Evolutionary conservation across 306 rosid genomes (phyloP), one percentile per base, ranked within the genome.

Genomic region (Prunus mira): DNA sequence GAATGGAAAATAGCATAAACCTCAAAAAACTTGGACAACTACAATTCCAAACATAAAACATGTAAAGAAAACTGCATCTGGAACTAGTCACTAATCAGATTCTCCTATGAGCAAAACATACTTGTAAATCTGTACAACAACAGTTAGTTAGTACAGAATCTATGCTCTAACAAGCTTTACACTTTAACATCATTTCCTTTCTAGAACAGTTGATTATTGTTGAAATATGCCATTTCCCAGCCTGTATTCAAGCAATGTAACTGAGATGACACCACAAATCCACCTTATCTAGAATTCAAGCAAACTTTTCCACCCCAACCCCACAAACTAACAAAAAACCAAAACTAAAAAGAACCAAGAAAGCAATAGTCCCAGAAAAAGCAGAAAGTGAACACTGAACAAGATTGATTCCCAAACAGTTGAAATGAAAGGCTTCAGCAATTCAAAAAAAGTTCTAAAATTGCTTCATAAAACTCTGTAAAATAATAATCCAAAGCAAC

Each of bases 1-100:
- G 89, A 91, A 85, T 75, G 79, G 74, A 82, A 76, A 24, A 64
- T 24, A 69, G 4, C 14, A 24, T 41, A 64, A 70, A 74, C 72
- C 72, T 60, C 55, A 19, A 47, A 34, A 65, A 71, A 51, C 46
- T 43, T 63, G 68, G 41, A 30, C 34, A 73, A 46, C 50, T 46
- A 20, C 45, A 27, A 73, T 67, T 64, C 51, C 43, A 47, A 60
- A 46, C 30, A 19, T 38, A 41, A 22, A 65, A 54, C 54, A 0
- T 0, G 65, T 27, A 38, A 32, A 18, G 24, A 34, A 34, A 64
- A 19, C 24, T 18, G 34, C 24, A 32, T 3, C 34, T 34, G 5
- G 46, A 65, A 65, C 47, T 12, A 19, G 18, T 10, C 49, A 34
- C 24, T 65, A 65, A 34, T 34, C 69, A 19, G 6, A 12, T 18